Evolutionary conservation across 2,329 filamentous ascomycete species (phyloP).

Genomic region (Fusarium drepaniforme): DNA sequence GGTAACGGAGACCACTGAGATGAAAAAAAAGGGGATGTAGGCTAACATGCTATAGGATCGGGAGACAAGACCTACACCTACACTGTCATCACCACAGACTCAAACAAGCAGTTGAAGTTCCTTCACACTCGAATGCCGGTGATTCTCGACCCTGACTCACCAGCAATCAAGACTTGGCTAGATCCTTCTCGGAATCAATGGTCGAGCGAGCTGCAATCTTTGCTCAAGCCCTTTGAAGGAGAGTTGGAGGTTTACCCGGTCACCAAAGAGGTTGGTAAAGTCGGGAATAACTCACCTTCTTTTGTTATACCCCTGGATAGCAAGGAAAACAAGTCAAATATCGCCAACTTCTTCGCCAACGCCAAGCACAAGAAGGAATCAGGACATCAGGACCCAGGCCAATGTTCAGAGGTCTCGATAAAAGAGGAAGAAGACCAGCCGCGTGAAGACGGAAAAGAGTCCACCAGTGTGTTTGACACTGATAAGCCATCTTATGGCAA

Average conservation of each 20-base stretch:
- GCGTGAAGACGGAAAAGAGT: conserved; percentile 1
- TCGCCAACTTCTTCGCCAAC: conserved; percentile 90
- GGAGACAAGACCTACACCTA: conserved; percentile 86
- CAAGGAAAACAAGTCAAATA: conserved; percentile 91
- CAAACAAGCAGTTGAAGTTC: conserved; percentile 85
- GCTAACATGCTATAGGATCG: conserved; percentile 26
- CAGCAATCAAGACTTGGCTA: conserved; percentile 80
- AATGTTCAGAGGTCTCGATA: neutral
- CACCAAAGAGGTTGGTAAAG: conserved; percentile 90
- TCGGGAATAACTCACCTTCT: conserved; percentile 87
- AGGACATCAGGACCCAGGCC: neutral
- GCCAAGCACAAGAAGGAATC: conserved; percentile 53
- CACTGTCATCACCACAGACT: conserved; percentile 91
- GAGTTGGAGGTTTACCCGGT: conserved; percentile 90
- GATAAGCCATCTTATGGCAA: conserved; percentile 23
- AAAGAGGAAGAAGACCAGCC: conserved; percentile 11
- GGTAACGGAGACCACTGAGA: conserved; percentile 57
- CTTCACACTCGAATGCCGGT: conserved; percentile 97
- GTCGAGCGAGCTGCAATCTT: conserved; percentile 80
- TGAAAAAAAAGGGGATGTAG: neutral
- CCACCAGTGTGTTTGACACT: neutral
- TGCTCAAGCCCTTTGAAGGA: conserved; percentile 84
- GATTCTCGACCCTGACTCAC: conserved; percentile 82
- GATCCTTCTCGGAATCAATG: conserved; percentile 80
- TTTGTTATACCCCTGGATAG: conserved; percentile 89